Evolutionary conservation across 495 filamentous ascomycete species (phyloP).

Genomic region (Thermochaetoides thermophila): DNA sequence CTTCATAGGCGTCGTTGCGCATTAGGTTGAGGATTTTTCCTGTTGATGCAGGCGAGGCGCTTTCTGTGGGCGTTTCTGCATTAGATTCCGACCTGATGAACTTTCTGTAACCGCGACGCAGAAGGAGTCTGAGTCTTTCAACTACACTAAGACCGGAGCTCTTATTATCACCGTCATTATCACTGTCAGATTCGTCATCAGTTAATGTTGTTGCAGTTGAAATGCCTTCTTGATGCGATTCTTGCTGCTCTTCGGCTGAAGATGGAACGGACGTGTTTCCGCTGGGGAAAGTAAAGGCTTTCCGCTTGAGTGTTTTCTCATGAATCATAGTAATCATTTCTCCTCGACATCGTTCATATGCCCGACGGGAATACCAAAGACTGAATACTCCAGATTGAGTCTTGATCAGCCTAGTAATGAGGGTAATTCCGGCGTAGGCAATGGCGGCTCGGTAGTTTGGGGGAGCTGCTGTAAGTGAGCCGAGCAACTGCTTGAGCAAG

Average conservation of each 20-base stretch:
- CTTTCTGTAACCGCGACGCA: slow-evolving; percentile 6
- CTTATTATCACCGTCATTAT: slow-evolving; percentile 9
- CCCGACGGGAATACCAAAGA: slow-evolving; percentile 58
- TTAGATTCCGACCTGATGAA: neutral
- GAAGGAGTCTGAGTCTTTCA: slow-evolving; percentile 4
- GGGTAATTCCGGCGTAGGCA: slow-evolving; percentile 47
- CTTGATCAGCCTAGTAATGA: slow-evolving; percentile 43
- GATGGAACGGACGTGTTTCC: neutral
- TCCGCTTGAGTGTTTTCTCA: slow-evolving; percentile 65
- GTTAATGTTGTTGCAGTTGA: slow-evolving; percentile 12
- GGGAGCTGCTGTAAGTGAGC: slow-evolving; percentile 42
- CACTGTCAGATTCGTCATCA: slow-evolving; percentile 17
- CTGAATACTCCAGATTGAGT: slow-evolving; percentile 53
- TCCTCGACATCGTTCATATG: slow-evolving; percentile 63
- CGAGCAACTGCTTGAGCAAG: slow-evolving; percentile 55
- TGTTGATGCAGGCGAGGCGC: slow-evolving; percentile 45
- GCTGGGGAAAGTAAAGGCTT: slow-evolving; percentile 44
- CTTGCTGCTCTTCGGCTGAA: slow-evolving; percentile 8
- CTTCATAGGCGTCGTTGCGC: slow-evolving; percentile 65
- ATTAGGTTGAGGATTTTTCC: slow-evolving; percentile 76
- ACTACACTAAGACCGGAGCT: slow-evolving; percentile 5
- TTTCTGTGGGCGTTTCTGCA: slow-evolving; percentile 8
- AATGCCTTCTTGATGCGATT: neutral
- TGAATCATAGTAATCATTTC: slow-evolving; percentile 83
- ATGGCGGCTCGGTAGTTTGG: slow-evolving; percentile 40